These are phyloP conservation scores for Yamadazyma jaroonii DNA, from an alignment of 1,139 yeast species.

Conservation along the genomic window DNA sequence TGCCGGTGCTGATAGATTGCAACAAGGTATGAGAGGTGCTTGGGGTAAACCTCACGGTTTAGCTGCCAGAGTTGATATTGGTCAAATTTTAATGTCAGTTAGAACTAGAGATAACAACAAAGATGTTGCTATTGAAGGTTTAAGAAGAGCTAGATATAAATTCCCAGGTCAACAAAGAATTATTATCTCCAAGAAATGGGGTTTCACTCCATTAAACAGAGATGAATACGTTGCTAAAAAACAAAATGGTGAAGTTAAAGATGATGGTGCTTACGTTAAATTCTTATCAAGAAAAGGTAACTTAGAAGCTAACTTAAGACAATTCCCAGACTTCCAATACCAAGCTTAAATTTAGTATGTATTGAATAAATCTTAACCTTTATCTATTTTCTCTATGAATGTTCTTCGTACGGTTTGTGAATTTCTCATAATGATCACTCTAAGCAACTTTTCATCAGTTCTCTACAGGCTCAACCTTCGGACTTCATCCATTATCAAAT, in stretches of 20 bases:
- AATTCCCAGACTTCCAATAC: slow-evolving; percentile 90
- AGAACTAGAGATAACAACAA: slow-evolving; percentile 98
- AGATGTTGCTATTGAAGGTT: slow-evolving; percentile 97
- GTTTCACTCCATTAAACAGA: slow-evolving; percentile 99
- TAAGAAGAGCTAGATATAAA: slow-evolving; percentile 99
- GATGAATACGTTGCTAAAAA: slow-evolving; percentile 92
- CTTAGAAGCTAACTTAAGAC: slow-evolving; percentile 84
- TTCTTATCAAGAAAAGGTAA: slow-evolving; percentile 97
- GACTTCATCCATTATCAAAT: no score
- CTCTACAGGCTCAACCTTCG: no score
- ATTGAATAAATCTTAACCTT: slow-evolving; percentile 3
- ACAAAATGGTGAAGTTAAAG: slow-evolving; percentile 97
- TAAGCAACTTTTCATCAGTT: no score
- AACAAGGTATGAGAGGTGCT: slow-evolving; percentile 99
- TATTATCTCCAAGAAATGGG: slow-evolving; percentile 99
- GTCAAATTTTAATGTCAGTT: slow-evolving; percentile 97
- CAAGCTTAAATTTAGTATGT: slow-evolving; percentile 24
- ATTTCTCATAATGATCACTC: no score
- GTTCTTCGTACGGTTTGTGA: no score
- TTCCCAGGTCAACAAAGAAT: slow-evolving; percentile 99
- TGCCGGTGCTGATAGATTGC: slow-evolving; percentile 99
- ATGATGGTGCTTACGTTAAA: slow-evolving; percentile 99
- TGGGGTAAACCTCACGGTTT: slow-evolving; percentile 99
- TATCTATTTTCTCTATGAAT: background rate
- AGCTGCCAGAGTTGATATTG: slow-evolving; percentile 99